Percentiles rank a stretch among this genome's conserved stretches.
phyloP scores from a whole-genome alignment of 257 asterid species.

The Pogostemon cablin region DNA sequence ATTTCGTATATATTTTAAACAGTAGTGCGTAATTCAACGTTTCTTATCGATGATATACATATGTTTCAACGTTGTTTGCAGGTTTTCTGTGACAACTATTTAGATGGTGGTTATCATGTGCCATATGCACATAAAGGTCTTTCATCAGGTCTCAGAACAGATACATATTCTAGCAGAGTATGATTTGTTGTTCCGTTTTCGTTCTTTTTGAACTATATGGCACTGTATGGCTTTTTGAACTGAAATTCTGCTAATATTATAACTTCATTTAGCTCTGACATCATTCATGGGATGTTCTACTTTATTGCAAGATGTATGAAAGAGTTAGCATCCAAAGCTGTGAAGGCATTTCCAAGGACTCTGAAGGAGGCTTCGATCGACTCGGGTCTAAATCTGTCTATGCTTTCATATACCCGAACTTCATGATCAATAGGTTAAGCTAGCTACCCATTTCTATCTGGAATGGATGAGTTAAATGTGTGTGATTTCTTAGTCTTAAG shows the following conservation, averaged over 20 bases:
- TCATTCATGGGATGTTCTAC: conserved; percentile 14
- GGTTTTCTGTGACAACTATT: conserved; percentile 96
- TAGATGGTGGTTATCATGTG: conserved; percentile 95
- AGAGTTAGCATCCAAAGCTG: conserved; percentile 85
- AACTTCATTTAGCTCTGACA: too few species aligned
- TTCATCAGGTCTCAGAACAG: conserved; percentile 81
- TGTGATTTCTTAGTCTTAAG: background rate
- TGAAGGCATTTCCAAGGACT: conserved; percentile 40
- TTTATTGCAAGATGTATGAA: conserved; percentile 58
- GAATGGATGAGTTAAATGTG: background rate
- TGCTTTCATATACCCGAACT: conserved; percentile 84
- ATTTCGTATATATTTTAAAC: too few species aligned
- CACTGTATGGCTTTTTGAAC: too few species aligned
- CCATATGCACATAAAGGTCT: conserved; percentile 86
- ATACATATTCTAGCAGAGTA: conserved; percentile 73
- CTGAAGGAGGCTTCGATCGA: conserved; percentile 51
- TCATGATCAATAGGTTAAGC: conserved; percentile 86
- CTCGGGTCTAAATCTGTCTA: conserved; percentile 74
- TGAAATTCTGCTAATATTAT: too few species aligned
- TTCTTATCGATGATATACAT: background rate
- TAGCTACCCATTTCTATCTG: background rate
- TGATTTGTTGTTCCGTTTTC: too few species aligned
- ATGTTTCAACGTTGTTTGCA: conserved; percentile 32
- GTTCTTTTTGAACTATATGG: conserved; percentile 7
- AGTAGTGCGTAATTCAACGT: background rate